phyloP scores from a whole-genome alignment of 345 rosid genomes.

The Pelargonium nanum region DNA sequence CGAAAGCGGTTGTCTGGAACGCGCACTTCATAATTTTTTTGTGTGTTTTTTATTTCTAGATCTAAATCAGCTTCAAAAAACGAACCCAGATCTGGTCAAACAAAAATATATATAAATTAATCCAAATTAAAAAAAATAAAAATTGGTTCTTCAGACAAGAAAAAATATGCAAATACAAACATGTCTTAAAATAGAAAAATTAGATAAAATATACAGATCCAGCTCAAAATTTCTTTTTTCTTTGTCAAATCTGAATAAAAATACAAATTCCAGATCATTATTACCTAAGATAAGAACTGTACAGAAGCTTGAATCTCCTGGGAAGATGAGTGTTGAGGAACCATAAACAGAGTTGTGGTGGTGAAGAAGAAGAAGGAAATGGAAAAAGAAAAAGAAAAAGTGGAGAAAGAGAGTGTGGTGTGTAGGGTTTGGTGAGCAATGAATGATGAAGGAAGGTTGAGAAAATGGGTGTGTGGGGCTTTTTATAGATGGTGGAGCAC shows the following conservation, averaged over 20 bases:
- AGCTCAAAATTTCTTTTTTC: too few relatives aligned
- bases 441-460: neutral
- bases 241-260: neutral
- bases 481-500: too few relatives aligned
- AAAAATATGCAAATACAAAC: too few relatives aligned
- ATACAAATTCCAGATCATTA: too few relatives aligned
- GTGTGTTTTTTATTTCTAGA: slow-evolving; percentile 1
- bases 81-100: slow-evolving; percentile 22
- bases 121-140: neutral
- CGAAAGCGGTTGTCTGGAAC: slow-evolving; percentile 39
- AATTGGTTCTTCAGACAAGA: neutral
- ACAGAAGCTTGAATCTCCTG: neutral
- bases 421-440: neutral
- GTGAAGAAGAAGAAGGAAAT: neutral
- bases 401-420: neutral
- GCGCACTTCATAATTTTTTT: slow-evolving; percentile 42
- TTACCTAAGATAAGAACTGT: neutral
- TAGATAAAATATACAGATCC: too few relatives aligned
- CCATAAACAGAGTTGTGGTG: neutral
- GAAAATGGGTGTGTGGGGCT: neutral
- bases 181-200: too few relatives aligned
- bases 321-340: neutral
- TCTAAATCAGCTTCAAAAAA: neutral
- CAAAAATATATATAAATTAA: neutral
- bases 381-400: neutral